phyloP scores from a whole-genome alignment of 257 asterid genomes.

The Thymus mandschuricus region DNA sequence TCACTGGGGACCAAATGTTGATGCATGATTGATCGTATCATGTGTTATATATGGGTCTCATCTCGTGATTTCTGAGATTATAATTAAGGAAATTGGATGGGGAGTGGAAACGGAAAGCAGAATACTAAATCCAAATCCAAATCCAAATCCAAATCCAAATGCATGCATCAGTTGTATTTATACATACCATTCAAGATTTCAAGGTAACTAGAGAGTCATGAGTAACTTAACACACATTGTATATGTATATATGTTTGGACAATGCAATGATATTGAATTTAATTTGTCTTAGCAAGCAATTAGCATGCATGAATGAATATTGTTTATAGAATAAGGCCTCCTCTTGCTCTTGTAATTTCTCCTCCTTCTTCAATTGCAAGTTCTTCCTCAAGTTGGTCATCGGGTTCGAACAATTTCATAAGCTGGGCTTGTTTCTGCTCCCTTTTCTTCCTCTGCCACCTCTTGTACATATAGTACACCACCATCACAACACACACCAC shows the following conservation, averaged over 20 bases:
- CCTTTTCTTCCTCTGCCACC: slow-evolving; percentile 4
- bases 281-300: no score
- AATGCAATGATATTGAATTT: no score
- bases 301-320: no score
- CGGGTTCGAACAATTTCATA: slow-evolving; percentile 13
- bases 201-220: no score
- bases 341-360: no score
- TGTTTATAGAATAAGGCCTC: not conserved
- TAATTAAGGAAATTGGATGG: not conserved
- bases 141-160: not conserved
- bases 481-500: not conserved
- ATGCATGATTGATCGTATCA: not conserved
- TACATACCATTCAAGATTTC: not conserved
- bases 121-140: not conserved
- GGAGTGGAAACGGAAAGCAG: slow-evolving; percentile 14
- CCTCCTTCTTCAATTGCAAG: no score
- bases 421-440: not conserved
- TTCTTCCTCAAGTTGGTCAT: slow-evolving; percentile 19
- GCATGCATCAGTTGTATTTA: not conserved
- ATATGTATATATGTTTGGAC: no score
- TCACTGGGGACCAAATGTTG: not conserved
- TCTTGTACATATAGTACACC: not conserved
- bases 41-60: not conserved
- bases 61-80: not conserved
- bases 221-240: not conserved